Evolutionary conservation across 2,329 filamentous ascomycete genomes (phyloP), one percentile per base, ranked within the genome.

Genomic region (Apiospora malaysiana): DNA sequence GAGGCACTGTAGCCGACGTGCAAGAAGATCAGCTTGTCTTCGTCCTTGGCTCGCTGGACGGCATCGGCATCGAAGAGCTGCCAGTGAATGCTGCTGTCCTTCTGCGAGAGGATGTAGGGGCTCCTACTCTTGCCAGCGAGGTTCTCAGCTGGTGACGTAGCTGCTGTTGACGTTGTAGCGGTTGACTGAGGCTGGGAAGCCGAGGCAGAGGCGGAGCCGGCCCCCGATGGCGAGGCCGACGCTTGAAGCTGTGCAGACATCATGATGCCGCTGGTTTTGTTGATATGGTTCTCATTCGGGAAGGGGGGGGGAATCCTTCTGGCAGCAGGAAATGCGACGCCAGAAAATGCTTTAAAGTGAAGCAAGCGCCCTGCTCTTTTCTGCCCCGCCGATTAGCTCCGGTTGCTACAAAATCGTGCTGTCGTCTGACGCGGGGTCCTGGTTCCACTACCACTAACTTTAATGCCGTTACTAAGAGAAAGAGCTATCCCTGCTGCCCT

Each of bases 1-100:
- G 96, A 98, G 56, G 96, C 94, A 25, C 93, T 93, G 84, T 97
- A 99, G 67, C 96, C 96, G 78, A 98, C 95, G 80, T 95, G 97
- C 73, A 98, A 85, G 79, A 98, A 98, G 72, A 99, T 91, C 71
- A 97, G 86, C 78, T 94, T 93, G 81, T 98, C 97, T 76, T 95
- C 90, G 76, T 86, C 89, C 80, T 90, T 92, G 21, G 96, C 95
- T 66, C 94, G 86, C 73, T 89, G 88, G 69, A 98, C 86, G 21
- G 94, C 90, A 77, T 94, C 91, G 27, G 92, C 87, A 75, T 92
- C 92, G 86, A 97, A 93, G 72, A 94, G 85, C 85, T 99, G 96
- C 96, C 96, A 99, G 76, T 91, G 91, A 47, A 98, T 95, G 1
- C 91, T 90, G 80, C 97, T 97, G 76, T 92, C 85, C 80, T 91